Conservation (phyloP, 257 asterid species). For the Solanum pimpinellifolium region DNA sequence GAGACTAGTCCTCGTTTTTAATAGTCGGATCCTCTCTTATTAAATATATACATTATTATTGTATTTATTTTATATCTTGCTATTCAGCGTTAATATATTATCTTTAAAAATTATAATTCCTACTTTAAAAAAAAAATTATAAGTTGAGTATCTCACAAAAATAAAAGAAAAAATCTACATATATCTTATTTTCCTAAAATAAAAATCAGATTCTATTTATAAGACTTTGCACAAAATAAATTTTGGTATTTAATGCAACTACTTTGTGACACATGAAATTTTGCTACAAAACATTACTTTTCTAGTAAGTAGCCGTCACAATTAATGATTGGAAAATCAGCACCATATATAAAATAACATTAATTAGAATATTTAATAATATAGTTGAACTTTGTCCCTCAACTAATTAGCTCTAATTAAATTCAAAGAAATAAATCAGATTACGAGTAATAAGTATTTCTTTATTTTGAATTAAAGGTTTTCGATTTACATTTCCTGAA, state of each 20-base stretch:
- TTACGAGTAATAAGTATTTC: no score
- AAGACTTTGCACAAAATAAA: neutral
- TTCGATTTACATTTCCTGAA: rapidly evolving
- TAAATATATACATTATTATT: neutral
- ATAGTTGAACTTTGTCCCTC: neutral
- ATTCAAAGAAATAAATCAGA: neutral
- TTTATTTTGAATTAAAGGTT: no score
- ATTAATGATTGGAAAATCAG: neutral
- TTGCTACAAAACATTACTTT: neutral
- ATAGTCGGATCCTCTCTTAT: neutral
- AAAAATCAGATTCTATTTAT: neutral
- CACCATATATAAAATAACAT: neutral
- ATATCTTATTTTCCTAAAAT: neutral
- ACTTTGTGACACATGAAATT: neutral
- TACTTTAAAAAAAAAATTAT: neutral
- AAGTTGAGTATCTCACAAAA: neutral
- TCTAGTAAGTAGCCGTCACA: neutral
- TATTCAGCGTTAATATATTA: rapidly evolving
- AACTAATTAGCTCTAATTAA: neutral
- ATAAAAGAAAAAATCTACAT: neutral
- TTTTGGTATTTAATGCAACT: neutral
- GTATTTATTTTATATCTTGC: neutral
- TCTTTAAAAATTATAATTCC: neutral
- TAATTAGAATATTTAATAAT: neutral
- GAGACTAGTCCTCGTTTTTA: neutral